These are phyloP conservation scores for Amphirosellinia nigrospora DNA, from an alignment of 495 filamentous ascomycete species.

Conservation along the genomic window DNA sequence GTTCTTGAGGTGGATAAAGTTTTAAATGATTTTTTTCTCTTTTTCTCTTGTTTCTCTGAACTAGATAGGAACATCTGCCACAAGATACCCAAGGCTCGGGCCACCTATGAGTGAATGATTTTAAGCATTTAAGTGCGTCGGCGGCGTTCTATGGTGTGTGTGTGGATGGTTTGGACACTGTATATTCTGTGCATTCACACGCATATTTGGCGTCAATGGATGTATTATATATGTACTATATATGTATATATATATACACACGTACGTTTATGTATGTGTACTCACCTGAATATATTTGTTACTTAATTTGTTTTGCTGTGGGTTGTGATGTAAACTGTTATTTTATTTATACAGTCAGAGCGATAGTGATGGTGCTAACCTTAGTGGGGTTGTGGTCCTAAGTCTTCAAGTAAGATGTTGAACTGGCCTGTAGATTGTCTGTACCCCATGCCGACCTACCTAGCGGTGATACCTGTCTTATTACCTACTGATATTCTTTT, in stretches of 20 bases:
- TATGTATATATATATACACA: slow-evolving; percentile 18
- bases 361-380: too few relatives aligned
- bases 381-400: slow-evolving; percentile 15
- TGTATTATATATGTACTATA: slow-evolving; percentile 13
- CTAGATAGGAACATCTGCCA: slow-evolving; percentile 40
- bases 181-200: background rate
- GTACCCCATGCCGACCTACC: too few relatives aligned
- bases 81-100: slow-evolving; percentile 40
- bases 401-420: too few relatives aligned
- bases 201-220: background rate
- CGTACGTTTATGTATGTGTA: slow-evolving; percentile 9
- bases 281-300: background rate
- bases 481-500: too few relatives aligned
- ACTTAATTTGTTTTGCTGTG: background rate
- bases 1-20: slow-evolving; percentile 1
- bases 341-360: too few relatives aligned
- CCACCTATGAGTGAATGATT: slow-evolving; percentile 42
- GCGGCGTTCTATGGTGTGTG: slow-evolving; percentile 32
- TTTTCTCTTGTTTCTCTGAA: background rate
- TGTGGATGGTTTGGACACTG: slow-evolving; percentile 23
- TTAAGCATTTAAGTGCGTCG: slow-evolving; percentile 32
- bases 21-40: slow-evolving; percentile 5
- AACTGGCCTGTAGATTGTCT: too few relatives aligned
- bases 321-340: too few relatives aligned
- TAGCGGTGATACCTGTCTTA: too few relatives aligned